Conservation (phyloP, 306 rosid genomes). For the Gleditsia sinensis region DNA sequence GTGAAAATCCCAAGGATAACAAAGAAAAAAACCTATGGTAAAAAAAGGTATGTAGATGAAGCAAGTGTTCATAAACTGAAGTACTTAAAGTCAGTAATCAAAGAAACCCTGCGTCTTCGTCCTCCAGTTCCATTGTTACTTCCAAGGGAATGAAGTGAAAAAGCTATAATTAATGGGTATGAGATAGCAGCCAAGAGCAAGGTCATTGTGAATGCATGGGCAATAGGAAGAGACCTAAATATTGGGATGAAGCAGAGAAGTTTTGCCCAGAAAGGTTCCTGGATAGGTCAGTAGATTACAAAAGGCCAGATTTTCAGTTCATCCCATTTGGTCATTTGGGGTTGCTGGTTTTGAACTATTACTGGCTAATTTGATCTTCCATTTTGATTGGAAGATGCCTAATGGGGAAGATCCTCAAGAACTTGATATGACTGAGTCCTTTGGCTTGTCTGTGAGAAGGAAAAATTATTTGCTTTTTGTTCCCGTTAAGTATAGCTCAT, state of each 20-base stretch:
- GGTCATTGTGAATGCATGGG: constrained; percentile 30
- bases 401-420: constrained; percentile 15
- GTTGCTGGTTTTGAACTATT: constrained; percentile 10
- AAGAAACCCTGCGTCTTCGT: constrained; percentile 36
- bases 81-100: constrained; percentile 18
- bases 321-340: constrained; percentile 40
- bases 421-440: constrained; percentile 32
- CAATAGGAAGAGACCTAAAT: constrained; percentile 33
- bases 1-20: constrained; percentile 24
- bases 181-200: neutral
- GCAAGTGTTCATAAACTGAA: neutral
- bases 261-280: constrained; percentile 30
- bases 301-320: constrained; percentile 14
- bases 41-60: constrained; percentile 1
- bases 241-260: constrained; percentile 25
- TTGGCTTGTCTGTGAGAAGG: constrained; percentile 4
- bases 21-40: neutral
- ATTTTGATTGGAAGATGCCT: constrained; percentile 43
- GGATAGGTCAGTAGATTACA: constrained; percentile 15
- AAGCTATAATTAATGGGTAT: constrained; percentile 31
- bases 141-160: constrained; percentile 33
- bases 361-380: constrained; percentile 23
- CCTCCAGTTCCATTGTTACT: constrained; percentile 27
- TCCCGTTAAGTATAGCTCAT: no score
- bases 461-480: neutral